Conservation (phyloP, 345 rosid genomes). For the Eucalyptus cloeziana region DNA sequence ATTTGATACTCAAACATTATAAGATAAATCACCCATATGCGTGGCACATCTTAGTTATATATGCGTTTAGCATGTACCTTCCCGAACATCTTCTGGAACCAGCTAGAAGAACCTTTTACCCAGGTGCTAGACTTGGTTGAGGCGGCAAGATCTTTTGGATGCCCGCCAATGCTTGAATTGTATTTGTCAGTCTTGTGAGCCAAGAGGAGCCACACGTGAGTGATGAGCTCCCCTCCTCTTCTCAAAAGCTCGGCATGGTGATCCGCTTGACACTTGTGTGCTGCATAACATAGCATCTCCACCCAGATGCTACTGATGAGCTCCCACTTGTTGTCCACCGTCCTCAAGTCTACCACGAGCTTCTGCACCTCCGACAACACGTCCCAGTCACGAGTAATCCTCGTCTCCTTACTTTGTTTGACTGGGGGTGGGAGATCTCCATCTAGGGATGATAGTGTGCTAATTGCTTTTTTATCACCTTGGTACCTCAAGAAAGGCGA, state of each 20-base stretch:
- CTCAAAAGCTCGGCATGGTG: background rate
- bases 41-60: background rate
- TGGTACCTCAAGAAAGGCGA: background rate
- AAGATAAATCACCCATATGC: background rate
- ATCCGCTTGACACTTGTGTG: background rate
- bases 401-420: background rate
- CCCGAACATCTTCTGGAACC: background rate
- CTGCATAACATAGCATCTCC: constrained; percentile 2
- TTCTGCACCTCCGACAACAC: background rate
- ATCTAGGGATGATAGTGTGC: background rate
- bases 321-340: background rate
- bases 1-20: too few relatives aligned
- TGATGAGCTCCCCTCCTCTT: constrained; percentile 1
- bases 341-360: background rate
- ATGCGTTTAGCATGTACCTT: background rate
- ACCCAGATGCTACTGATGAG: background rate
- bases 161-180: background rate
- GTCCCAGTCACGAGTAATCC: background rate
- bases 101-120: background rate
- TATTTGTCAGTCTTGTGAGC: background rate
- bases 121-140: background rate
- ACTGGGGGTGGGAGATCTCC: background rate
- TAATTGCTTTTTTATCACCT: background rate
- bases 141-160: background rate
- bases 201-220: constrained; percentile 3